Conservation (phyloP, 2,329 filamentous ascomycete species). For the Pezicula radicicola region DNA sequence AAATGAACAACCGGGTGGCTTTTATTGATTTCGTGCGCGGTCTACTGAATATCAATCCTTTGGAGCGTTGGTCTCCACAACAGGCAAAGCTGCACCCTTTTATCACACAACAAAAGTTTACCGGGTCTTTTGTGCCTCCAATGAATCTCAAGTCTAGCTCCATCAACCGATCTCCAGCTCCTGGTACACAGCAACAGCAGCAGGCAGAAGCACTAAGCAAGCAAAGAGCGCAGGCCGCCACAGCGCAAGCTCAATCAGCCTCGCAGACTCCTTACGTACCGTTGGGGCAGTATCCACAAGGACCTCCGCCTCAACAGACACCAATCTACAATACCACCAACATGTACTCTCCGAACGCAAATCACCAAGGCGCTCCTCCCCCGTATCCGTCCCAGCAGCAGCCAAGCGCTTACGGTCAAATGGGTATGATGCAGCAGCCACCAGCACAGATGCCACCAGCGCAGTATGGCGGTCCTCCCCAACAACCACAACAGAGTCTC, state of each 20-base stretch:
- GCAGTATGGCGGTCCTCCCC: constrained; percentile 52
- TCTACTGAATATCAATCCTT: constrained; percentile 86
- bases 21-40: constrained; percentile 98
- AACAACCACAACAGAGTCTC: constrained; percentile 60
- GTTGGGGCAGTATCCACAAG: constrained; percentile 46
- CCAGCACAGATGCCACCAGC: constrained; percentile 62
- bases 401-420: constrained; percentile 57
- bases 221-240: constrained; percentile 74
- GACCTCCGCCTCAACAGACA: constrained; percentile 36
- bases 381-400: constrained; percentile 60
- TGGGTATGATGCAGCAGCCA: constrained; percentile 63
- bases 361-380: constrained; percentile 60
- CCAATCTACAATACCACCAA: constrained; percentile 80
- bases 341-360: constrained; percentile 67
- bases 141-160: constrained; percentile 93
- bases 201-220: constrained; percentile 93
- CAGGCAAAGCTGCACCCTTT: constrained; percentile 97
- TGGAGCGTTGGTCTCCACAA: constrained; percentile 96
- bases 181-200: constrained; percentile 92
- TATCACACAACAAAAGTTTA: constrained; percentile 97
- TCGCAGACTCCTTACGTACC: constrained; percentile 69
- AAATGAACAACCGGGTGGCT: constrained; percentile 96
- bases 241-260: constrained; percentile 59
- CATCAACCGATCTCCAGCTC: constrained; percentile 81
- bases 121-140: constrained; percentile 90